phyloP scores from a whole-genome alignment of 2,329 filamentous ascomycete species.

The Pseudocercospora ulei region DNA sequence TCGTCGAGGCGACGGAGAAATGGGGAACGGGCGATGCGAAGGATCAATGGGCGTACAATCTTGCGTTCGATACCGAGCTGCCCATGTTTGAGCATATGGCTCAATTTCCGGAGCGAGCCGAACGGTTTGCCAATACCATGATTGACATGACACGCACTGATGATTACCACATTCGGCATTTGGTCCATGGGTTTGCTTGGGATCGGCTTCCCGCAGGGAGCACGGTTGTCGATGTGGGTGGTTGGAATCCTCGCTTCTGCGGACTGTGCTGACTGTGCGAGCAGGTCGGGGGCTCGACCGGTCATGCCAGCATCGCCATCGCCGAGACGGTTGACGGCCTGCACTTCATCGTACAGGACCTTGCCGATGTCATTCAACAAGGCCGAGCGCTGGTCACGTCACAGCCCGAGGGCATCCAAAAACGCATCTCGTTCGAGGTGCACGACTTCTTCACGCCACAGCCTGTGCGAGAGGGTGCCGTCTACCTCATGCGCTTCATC shows the following conservation, averaged over 20 bases:
- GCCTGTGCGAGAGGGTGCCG: constrained; percentile 24
- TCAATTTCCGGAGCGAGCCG: constrained; percentile 17
- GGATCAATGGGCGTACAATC: constrained; percentile 20
- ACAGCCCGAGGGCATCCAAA: constrained; percentile 5
- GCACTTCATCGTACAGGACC: constrained; percentile 9
- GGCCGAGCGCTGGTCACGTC: not conserved
- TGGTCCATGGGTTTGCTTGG: constrained; percentile 49
- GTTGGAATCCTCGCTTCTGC: not conserved
- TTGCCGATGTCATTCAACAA: constrained; percentile 6
- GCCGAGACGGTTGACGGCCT: constrained; percentile 1
- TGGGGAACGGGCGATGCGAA: constrained; percentile 18
- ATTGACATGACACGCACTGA: constrained; percentile 32
- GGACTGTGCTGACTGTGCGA: not conserved
- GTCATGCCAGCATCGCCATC: constrained; percentile 5
- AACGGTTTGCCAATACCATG: constrained; percentile 22
- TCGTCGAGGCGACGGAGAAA: constrained; percentile 19
- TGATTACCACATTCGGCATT: constrained; percentile 47
- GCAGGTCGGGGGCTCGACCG: constrained; percentile 21
- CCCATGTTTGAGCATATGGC: constrained; percentile 22
- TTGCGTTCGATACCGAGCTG: constrained; percentile 16
- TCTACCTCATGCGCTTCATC: constrained; percentile 20
- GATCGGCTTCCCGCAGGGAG: constrained; percentile 40
- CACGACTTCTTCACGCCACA: constrained; percentile 27
- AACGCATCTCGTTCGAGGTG: constrained; percentile 4
- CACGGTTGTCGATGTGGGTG: constrained; percentile 45